Percentiles rank a stretch among this genome's conserved stretches.
These are phyloP conservation scores for Acacia pycnantha DNA, from an alignment of 331 rosid species.

Conservation along the genomic window DNA sequence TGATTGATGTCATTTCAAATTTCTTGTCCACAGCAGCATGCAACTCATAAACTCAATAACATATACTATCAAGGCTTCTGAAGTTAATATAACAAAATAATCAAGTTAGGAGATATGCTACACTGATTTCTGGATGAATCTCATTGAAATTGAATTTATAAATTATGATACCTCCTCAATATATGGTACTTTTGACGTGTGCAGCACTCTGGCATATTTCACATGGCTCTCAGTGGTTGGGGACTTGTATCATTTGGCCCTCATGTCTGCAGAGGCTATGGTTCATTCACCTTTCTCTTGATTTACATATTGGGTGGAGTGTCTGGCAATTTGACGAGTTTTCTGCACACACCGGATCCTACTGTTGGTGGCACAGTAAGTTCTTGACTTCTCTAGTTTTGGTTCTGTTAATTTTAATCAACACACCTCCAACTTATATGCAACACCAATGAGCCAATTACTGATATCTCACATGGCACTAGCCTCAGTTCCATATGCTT, in stretches of 20 bases:
- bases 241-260: constrained; percentile 67
- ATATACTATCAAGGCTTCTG: not conserved
- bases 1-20: not conserved
- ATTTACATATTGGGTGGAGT: constrained; percentile 85
- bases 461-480: not conserved
- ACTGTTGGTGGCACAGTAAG: constrained; percentile 89
- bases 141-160: constrained; percentile 2
- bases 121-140: not conserved
- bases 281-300: constrained; percentile 77
- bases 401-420: not conserved
- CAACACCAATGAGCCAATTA: not conserved
- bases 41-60: not conserved
- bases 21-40: not conserved
- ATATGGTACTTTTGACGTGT: constrained; percentile 12
- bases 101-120: not conserved
- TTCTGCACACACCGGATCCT: constrained; percentile 79
- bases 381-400: constrained; percentile 34
- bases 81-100: constrained; percentile 5
- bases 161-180: not conserved
- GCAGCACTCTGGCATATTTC: constrained; percentile 82
- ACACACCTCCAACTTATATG: not conserved
- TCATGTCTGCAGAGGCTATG: constrained; percentile 81
- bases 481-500: not conserved
- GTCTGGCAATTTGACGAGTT: constrained; percentile 85
- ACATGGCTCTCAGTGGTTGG: constrained; percentile 72